Base-by-base conservation (phyloP, 163 green algal species). In the Scenedesmus sp. region DNA sequence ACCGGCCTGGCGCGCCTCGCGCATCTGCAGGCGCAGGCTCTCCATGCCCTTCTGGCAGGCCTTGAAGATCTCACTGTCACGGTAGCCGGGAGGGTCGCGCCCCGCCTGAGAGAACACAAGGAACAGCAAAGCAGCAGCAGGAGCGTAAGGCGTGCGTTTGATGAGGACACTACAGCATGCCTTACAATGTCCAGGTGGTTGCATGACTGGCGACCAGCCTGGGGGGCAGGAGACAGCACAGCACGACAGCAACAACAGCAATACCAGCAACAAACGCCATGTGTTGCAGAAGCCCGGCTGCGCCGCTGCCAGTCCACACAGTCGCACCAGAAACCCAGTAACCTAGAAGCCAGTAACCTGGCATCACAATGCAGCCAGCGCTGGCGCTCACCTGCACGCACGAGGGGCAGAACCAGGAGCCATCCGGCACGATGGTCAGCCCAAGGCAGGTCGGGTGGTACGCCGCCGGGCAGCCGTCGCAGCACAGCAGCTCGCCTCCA, bases 381-480 rank as follows among this genome's bases (percentile, higher is more conserved):
- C 56, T n/a, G 4, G 12, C 2, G 0, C 88, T 18, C 56, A 92
- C 89, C 89, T 91, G 90, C 20, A 93, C 90, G 54, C 90, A 93
- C 5, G 85, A 57, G 4, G 90, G 85, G 85, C 90, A 93, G 76
- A 81, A 93, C 85, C 85, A 93, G 12, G n/a, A 23, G 16, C 52
- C 90, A 18, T 88, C 76, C 4, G 76, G 90, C 60, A 91, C 60
- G 34, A 10, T 60, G 4, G 12, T 10, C 66, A 96, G 54, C 6
- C 94, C 94, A 77, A 96, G 85, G 93, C 95, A 97, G 23, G 94
- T 88, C 0, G 94, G 66, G 89, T 97, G 95, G 83, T 95, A 96
- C 2, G 94, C 91, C 52, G 92, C 90, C 3, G 95, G 95, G 92
- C 95, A 97, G 74, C 86, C 66, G 73, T 96, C 94, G 92, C 95